Evolutionary conservation across 2,329 filamentous ascomycete genomes (phyloP).

Genomic region (Aphanoascus verrucosus): DNA sequence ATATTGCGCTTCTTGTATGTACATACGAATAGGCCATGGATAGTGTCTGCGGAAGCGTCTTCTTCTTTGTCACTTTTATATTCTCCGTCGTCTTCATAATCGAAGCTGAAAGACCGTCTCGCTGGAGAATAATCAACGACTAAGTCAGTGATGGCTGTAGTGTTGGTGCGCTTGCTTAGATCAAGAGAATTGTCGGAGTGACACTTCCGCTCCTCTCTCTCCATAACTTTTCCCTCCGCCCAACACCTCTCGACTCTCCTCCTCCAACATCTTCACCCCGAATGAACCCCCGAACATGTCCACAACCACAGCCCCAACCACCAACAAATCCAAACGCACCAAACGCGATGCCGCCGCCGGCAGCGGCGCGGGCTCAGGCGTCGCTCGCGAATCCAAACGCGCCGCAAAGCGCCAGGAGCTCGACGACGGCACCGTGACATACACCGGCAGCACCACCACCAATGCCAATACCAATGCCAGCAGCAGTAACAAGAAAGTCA

Average conservation of each 20-base stretch:
- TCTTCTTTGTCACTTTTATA: too few relatives aligned
- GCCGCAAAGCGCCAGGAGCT: constrained; percentile 34
- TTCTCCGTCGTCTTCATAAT: too few relatives aligned
- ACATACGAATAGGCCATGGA: neutral
- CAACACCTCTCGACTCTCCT: neutral
- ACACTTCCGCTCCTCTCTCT: neutral
- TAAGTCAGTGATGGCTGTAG: too few relatives aligned
- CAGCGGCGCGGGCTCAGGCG: too few relatives aligned
- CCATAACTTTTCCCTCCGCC: neutral
- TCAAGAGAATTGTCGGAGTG: too few relatives aligned
- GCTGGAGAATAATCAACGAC: too few relatives aligned
- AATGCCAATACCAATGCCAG: too few relatives aligned
- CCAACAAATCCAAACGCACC: constrained; percentile 28
- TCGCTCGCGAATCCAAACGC: constrained; percentile 36
- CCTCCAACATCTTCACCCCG: neutral
- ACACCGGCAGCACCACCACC: too few relatives aligned
- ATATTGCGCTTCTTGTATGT: neutral
- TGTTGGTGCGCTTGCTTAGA: too few relatives aligned
- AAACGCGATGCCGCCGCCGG: constrained; percentile 31
- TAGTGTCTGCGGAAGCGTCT: too few relatives aligned
- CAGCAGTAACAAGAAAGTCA: constrained; percentile 4
- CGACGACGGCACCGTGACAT: constrained; percentile 19
- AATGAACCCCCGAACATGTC: neutral
- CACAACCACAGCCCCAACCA: constrained; percentile 6
- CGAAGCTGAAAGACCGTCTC: too few relatives aligned